These are phyloP conservation scores for Rachicladosporium sp. DNA, from an alignment of 2,329 filamentous ascomycete species.

Conservation along the genomic window DNA sequence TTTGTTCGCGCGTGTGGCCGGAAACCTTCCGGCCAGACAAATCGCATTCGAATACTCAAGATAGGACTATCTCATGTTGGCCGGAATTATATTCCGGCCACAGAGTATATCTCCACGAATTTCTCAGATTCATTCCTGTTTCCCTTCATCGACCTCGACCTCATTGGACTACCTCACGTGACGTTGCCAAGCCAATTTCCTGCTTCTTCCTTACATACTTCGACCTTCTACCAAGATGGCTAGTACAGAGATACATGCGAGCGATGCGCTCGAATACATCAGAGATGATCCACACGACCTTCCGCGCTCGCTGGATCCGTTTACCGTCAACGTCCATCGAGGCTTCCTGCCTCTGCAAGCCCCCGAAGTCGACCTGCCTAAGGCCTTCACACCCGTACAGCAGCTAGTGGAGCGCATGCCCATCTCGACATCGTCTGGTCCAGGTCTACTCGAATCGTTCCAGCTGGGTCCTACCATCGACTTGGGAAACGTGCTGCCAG, in stretches of 20 bases:
- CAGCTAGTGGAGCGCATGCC: conserved; percentile 66
- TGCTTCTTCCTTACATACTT: neutral
- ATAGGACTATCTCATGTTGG: neutral
- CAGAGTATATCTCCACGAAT: conserved; percentile 4
- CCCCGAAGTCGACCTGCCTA: conserved; percentile 46
- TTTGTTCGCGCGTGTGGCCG: neutral
- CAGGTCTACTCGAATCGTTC: conserved; percentile 64
- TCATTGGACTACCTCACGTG: conserved; percentile 4
- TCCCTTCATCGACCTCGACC: conserved; percentile 1
- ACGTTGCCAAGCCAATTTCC: conserved; percentile 1
- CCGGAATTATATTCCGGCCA: conserved; percentile 2
- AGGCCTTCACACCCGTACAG: conserved; percentile 61
- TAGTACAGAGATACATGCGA: neutral
- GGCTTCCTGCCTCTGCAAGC: conserved; percentile 58
- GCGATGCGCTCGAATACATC: conserved; percentile 14
- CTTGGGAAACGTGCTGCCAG: conserved; percentile 50
- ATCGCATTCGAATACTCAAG: conserved; percentile 1
- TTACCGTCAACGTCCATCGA: conserved; percentile 65
- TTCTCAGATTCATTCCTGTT: conserved; percentile 1
- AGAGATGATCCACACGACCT: conserved; percentile 16
- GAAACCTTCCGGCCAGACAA: conserved; percentile 3
- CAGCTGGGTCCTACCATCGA: conserved; percentile 64
- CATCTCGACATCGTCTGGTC: conserved; percentile 61
- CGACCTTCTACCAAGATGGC: neutral
- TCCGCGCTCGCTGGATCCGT: conserved; percentile 28